Conservation (phyloP, 805 yeast species). For the Blastobotrys robertii region DNA sequence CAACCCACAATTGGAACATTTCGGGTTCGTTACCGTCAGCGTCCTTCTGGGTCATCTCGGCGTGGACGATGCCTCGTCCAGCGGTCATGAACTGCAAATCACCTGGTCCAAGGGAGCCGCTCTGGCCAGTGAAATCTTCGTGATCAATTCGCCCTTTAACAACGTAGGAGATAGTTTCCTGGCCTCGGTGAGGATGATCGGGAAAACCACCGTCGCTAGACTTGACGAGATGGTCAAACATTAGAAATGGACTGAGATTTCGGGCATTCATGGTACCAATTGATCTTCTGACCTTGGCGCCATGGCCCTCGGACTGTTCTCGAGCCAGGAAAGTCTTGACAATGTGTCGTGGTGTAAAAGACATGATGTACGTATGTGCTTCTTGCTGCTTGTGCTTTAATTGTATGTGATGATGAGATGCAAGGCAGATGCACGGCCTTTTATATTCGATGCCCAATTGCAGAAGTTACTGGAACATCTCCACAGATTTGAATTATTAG, state of each 20-base stretch:
- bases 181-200: constrained; percentile 78
- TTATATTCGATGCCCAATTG: too few species aligned
- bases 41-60: constrained; percentile 66
- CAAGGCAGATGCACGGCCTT: too few species aligned
- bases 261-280: constrained; percentile 59
- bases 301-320: constrained; percentile 77
- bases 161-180: constrained; percentile 62
- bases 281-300: constrained; percentile 72
- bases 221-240: constrained; percentile 68
- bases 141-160: constrained; percentile 60
- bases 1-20: constrained; percentile 85
- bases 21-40: constrained; percentile 34
- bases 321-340: constrained; percentile 44
- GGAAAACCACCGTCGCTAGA: constrained; percentile 58
- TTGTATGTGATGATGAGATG: too few species aligned
- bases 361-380: too few species aligned
- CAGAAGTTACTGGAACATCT: too few species aligned
- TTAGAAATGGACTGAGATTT: constrained; percentile 68
- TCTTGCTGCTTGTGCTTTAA: too few species aligned
- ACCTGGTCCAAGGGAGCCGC: constrained; percentile 66
- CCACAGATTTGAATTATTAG: too few species aligned
- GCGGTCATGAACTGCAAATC: constrained; percentile 92
- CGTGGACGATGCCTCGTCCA: constrained; percentile 75
- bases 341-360: constrained; percentile 33
- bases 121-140: constrained; percentile 76